Base-by-base conservation (phyloP, 768 basidiomycete species). In the Holtermannia corniformis region DNA sequence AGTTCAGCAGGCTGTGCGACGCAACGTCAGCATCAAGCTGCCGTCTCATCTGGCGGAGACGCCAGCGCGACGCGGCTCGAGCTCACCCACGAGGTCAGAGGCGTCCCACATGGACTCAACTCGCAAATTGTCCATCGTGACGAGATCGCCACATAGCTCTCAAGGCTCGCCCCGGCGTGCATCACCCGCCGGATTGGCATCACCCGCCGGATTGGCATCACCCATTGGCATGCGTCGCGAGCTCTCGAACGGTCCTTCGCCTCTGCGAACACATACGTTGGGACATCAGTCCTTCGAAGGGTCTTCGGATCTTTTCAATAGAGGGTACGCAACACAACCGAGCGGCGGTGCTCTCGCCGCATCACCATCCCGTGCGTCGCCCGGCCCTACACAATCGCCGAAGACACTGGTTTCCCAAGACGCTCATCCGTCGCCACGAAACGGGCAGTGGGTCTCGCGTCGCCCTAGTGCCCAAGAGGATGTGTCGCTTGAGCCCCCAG, bases 1-100 rank as follows among this genome's bases (percentile, higher is more conserved):
- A 44, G 61, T 67, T 4, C 50, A 41, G 41, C 47, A 67, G 42
- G 65, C 58, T 4, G 50, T 64, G 50, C 62, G 63, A 53, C 37
- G 65, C 19, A 61, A 64, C 40, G 27, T 67, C 10, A 56, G 53
- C 11, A 49, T 66, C 41, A 57, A 56, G 46, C 23, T 55, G 5
- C 62, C 62, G 19, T 52, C 54, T 20, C 45, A 44, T 22, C 44
- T 61, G n/a, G 32, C 32, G 32, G 32, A 37, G 32, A 37, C 32
- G n/a, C n/a, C n/a, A 37, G 16, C 7, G 7, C 32, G 32, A 16
- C 32, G 16, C 7, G 16, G 32, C 32, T 16, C 32, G 32, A 7
- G 32, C 10, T 37, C 32, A 16, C 10, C 32, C 32, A 37, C 32
- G 16, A 16, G 16, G 10, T 37, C 32, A 7, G 16, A 7, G 7